Percentiles rank a stretch among this genome's conserved stretches.
These are phyloP conservation scores for Phyllosticta ampelicida DNA, from an alignment of 2,329 filamentous ascomycete species.

Conservation along the genomic window DNA sequence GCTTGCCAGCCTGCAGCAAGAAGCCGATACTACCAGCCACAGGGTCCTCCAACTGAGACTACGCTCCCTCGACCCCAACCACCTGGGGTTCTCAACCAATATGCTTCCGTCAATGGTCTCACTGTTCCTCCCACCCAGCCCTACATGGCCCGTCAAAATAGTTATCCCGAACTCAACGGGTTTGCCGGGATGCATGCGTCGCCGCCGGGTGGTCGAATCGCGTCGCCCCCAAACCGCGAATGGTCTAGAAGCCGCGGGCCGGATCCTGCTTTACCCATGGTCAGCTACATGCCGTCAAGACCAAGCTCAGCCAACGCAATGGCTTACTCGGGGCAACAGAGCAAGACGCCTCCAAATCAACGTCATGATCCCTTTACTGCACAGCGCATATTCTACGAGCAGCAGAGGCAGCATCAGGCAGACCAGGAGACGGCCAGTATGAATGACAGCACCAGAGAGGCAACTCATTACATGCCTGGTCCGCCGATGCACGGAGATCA, in stretches of 20 bases:
- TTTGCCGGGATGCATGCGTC: background rate
- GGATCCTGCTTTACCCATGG: background rate
- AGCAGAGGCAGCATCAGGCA: slow-evolving; percentile 10
- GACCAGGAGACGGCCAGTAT: slow-evolving; percentile 12
- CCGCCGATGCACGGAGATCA: background rate
- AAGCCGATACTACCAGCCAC: background rate
- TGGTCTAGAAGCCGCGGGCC: background rate
- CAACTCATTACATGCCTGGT: background rate
- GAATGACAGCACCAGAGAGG: slow-evolving; percentile 27
- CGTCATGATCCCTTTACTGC: slow-evolving; percentile 6
- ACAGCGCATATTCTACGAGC: slow-evolving; percentile 14
- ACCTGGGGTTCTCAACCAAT: background rate
- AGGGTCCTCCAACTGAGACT: background rate
- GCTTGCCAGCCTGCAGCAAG: background rate
- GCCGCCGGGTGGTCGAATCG: background rate
- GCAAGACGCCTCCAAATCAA: slow-evolving; percentile 3
- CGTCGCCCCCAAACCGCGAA: background rate
- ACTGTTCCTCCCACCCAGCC: background rate
- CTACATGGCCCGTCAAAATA: background rate
- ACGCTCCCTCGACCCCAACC: background rate
- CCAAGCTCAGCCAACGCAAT: background rate
- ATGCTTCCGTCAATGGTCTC: background rate
- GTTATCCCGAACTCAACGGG: background rate
- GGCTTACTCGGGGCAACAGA: slow-evolving; percentile 5
- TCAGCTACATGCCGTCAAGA: slow-evolving; percentile 1